phyloP scores from a whole-genome alignment of 805 yeast genomes.

The Candida parachauliodes region DNA sequence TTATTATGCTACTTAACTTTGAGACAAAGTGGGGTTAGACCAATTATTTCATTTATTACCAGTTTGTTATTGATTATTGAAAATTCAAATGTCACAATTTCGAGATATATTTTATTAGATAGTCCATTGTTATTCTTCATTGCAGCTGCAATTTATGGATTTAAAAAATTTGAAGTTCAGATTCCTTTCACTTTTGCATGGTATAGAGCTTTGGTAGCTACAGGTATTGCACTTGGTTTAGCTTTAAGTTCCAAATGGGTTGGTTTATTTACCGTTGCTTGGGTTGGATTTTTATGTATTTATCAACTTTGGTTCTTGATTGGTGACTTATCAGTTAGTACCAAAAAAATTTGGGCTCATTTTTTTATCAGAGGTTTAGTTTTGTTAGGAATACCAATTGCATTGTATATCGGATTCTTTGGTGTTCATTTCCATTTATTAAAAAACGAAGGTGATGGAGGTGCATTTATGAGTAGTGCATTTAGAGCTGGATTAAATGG shows the following conservation, averaged over 20 bases:
- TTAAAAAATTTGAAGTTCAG: constrained; percentile 62
- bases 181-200: constrained; percentile 57
- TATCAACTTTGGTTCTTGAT: constrained; percentile 66
- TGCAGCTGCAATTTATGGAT: constrained; percentile 64
- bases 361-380: constrained; percentile 48
- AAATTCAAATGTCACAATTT: constrained; percentile 66
- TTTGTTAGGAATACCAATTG: constrained; percentile 56
- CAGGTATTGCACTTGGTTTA: constrained; percentile 69
- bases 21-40: constrained; percentile 68
- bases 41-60: constrained; percentile 56
- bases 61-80: constrained; percentile 58
- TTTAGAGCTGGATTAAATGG: constrained; percentile 64
- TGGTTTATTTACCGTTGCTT: constrained; percentile 74
- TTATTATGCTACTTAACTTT: constrained; percentile 63
- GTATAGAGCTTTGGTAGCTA: constrained; percentile 56
- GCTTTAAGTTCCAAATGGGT: constrained; percentile 81
- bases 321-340: constrained; percentile 61
- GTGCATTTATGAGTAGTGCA: constrained; percentile 68
- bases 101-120: constrained; percentile 71
- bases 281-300: constrained; percentile 65
- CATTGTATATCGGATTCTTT: constrained; percentile 56
- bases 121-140: constrained; percentile 75
- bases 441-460: constrained; percentile 63
- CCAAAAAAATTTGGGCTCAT: constrained; percentile 43
- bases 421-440: constrained; percentile 60